Evolutionary conservation across 2,329 filamentous ascomycete species (phyloP), one percentile per base, ranked within the genome.

Genomic region (Dactylellina drechsleri): DNA sequence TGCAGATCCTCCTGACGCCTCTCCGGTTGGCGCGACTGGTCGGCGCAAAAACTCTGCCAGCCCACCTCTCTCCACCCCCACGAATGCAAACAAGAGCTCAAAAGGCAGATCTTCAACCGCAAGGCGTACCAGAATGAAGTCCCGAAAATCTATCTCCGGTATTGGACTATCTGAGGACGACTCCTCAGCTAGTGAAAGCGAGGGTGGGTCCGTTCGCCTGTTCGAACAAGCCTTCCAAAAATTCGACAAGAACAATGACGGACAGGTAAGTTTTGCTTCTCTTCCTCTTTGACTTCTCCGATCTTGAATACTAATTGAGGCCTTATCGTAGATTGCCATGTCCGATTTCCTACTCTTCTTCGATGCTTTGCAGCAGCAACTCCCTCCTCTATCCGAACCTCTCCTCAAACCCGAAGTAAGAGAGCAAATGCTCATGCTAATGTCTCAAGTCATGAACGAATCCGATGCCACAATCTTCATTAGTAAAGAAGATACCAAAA

Each of bases 331-430:
- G 71, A 75, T 75, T 15, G 49, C 71, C 1, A 75, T 75, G 71
- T 62, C 71, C 36, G 71, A 75, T 36, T 75, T 75, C 18, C 53
- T 75, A 13, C 71, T 58, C 58, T 68, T 75, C 47, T 75, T 75
- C 43, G 71, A 75, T 31, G 50, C 71, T 43, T 59, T 75, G 15
- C 71, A 75, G 49, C 54, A 50, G 31, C 71, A 75, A 28, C 36
- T 75, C 18, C 71, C 71, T n/a, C 71, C 71, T 10, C 71, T 75
- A 18, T 75, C 71, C 16, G 71, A 68, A 23, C 71, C 64, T 18
- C 71, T 75, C 6, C 59, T 75, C 6, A 59, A 65, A n/a, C 71
- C 71, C 23, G 45, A 43, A 16, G 64, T 68, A 45, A 62, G 71
- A 20, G 64, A 75, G 49, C 71, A 75, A 36, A 75, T 75, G 71